Evolutionary conservation across 257 asterid species (phyloP), one percentile per base, ranked within the genome.

Genomic region (Vinca minor): DNA sequence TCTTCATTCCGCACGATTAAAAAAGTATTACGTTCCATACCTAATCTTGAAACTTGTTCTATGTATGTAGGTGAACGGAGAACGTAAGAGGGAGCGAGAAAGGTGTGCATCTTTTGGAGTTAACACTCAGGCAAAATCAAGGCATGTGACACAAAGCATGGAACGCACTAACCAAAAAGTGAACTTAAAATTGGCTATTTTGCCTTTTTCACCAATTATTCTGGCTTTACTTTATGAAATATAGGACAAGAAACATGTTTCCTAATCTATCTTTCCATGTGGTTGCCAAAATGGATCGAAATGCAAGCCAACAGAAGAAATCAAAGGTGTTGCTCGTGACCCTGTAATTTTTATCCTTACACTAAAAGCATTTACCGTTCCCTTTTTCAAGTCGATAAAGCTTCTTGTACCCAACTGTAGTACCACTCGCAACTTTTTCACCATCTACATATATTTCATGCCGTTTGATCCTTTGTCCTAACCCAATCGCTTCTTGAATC

Each of bases 251-350:
- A 31, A 17, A 11, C 18, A 17, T 29, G 13, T 18, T 55, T 55
- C 3, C 39, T 55, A 46, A 6, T 46, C 11, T 23, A 41, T 53
- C 28, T 66, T 47, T 20, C 59, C 66, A 41, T 82, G 49, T 53
- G 94, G 83, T 41, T 82, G 72, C 95, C 96, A 91, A 81, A 88
- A 83, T n/a, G 98, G 92, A 82, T 91, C 98, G 61, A 83, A 83
- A 78, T 92, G 96, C 54, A 92, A 69, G 34, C 97, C 98, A 6
- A 84, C 1, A 4, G 96, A 89, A 32, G 98, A 92, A 21, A 92
- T 79, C 69, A 92, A 75, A 64, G 97, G 98, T 9, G 67, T 67
- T 36, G 84, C 96, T 71, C 75, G 84, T 57, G 97, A 82, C 63
- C 78, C 92, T 36, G 74, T 73, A 71, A 92, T 76, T 68, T 74